Base-by-base conservation (phyloP, 2,329 filamentous ascomycete genomes). In the Colletotrichum paranaense region DNA sequence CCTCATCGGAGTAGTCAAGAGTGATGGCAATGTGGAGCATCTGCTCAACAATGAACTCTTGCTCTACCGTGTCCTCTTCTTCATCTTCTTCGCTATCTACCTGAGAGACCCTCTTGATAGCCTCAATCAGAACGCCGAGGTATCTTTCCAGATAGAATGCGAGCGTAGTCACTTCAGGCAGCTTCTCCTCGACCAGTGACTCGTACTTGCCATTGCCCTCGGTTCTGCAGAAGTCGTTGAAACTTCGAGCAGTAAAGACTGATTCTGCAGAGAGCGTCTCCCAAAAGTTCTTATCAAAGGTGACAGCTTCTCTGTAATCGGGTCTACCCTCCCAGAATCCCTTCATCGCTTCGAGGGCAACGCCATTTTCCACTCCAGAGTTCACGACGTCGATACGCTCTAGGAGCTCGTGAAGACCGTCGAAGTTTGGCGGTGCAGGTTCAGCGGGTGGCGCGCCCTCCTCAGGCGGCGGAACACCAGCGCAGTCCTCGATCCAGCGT, bases 401-500 rank as follows among this genome's bases (percentile, higher is more conserved):
- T 5, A 99, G 87, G 0, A 99, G 88, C 81, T 99, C 97, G 3
- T 97, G 88, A 6, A 99, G 87, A 0, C 93, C 95, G n/a, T 96
- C 92, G 11, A 97, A 89, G 73, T 88, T 96, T 0, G 94, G 93
- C 1, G 88, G 88, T 1, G 89, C 88, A 6, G 89, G 84, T 72
- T 91, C 88, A 19, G 84, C 84, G 5, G 88, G 87, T 60, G 88
- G 88, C 35, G 89, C 89, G 11, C 88, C 85, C 52, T 90, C 90
- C 22, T 87, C 86, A 62, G 90, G 89, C 49, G 92, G 89, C 8
- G 88, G 86, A 1, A 89, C 87, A 2, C 92, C 92, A 6, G 94
- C 95, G 78, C 95, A 98, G 79, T 98, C 95, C 80, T 98, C 96
- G 74, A 99, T 96, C 97, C 97, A 99, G n/a, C 95, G 91, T 79